Conservation (phyloP, 495 filamentous ascomycete genomes). For the Copromyces sp. region DNA sequence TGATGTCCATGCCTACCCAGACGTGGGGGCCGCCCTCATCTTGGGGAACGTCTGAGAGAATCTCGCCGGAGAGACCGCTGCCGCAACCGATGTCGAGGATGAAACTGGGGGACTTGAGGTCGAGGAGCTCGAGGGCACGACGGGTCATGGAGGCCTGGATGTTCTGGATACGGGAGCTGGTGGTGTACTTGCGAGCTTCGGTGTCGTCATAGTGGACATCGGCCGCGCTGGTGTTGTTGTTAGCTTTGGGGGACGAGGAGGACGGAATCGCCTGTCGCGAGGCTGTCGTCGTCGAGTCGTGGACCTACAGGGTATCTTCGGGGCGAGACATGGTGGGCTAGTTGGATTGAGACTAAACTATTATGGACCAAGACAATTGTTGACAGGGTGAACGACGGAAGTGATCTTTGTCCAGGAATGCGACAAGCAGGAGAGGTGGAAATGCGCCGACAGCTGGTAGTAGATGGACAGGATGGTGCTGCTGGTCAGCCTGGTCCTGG, state of each 20-base stretch:
- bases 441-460: background rate
- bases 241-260: slow-evolving; percentile 5
- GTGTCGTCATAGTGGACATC: slow-evolving; percentile 95
- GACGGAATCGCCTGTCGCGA: slow-evolving; percentile 4
- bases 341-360: slow-evolving; percentile 1
- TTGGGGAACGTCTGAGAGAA: slow-evolving; percentile 56
- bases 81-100: slow-evolving; percentile 95
- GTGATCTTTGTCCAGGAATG: background rate
- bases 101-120: slow-evolving; percentile 66
- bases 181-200: slow-evolving; percentile 96
- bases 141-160: slow-evolving; percentile 92
- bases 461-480: background rate
- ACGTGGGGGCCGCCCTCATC: slow-evolving; percentile 76
- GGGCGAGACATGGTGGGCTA: slow-evolving; percentile 75
- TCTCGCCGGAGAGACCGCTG: slow-evolving; percentile 88
- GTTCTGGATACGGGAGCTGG: slow-evolving; percentile 84
- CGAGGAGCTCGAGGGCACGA: slow-evolving; percentile 81
- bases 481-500: background rate
- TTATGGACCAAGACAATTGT: background rate
- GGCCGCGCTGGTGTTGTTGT: slow-evolving; percentile 51
- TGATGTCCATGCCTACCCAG: slow-evolving; percentile 94
- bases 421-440: background rate
- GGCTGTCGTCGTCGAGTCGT: slow-evolving; percentile 8
- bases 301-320: slow-evolving; percentile 75
- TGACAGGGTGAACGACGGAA: background rate